phyloP scores from a whole-genome alignment of 2,329 filamentous ascomycete genomes.

The Exophiala xenobiotica region DNA sequence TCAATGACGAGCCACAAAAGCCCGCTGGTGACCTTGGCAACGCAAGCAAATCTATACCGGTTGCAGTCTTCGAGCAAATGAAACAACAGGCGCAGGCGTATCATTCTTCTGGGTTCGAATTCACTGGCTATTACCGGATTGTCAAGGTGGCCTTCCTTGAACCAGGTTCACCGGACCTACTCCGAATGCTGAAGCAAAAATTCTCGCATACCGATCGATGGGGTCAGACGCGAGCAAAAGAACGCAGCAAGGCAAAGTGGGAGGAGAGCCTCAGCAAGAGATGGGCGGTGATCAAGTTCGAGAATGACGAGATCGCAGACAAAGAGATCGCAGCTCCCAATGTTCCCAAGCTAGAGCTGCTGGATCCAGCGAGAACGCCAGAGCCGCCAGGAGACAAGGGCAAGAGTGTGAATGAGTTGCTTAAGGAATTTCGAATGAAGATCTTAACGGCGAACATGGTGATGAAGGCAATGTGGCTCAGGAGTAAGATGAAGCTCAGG shows the following conservation, averaged over 20 bases:
- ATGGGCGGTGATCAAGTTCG: conserved; percentile 28
- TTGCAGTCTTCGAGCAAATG: conserved; percentile 19
- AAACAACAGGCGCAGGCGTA: neutral
- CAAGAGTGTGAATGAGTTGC: neutral
- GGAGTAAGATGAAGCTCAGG: neutral
- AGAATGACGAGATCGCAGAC: conserved; percentile 11
- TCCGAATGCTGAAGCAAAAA: conserved; percentile 27
- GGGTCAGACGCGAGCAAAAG: conserved; percentile 4
- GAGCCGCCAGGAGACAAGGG: neutral
- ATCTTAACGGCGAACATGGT: neutral
- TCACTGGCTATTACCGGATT: conserved; percentile 20
- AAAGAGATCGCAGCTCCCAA: too few species aligned
- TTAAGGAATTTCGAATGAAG: neutral
- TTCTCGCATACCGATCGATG: conserved; percentile 9
- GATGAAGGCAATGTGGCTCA: neutral
- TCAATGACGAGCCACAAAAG: neutral
- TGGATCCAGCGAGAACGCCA: neutral
- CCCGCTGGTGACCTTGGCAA: neutral
- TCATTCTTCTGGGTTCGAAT: conserved; percentile 18
- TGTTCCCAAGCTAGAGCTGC: neutral
- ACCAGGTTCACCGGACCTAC: conserved; percentile 18
- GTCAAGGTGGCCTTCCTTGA: conserved; percentile 13
- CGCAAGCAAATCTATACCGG: neutral
- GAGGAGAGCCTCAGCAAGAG: conserved; percentile 13
- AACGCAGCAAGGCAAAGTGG: conserved; percentile 16